phyloP scores from a whole-genome alignment of 495 filamentous ascomycete species.

The Hypoxylon lenormandii region DNA sequence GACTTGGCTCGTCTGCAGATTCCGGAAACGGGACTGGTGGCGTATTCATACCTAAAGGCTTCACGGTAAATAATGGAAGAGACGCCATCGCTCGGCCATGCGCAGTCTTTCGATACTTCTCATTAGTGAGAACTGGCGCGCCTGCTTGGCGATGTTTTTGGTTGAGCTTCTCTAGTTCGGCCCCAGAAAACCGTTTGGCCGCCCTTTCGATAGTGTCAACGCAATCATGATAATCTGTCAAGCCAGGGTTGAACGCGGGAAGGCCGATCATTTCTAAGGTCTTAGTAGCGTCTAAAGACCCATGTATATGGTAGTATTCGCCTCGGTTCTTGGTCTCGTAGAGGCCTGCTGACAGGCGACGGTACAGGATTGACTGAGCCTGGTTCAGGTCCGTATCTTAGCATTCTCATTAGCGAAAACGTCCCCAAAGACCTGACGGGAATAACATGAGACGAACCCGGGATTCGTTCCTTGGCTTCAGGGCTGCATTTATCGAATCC shows the following conservation, averaged over 20 bases:
- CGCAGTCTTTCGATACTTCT: slow-evolving; percentile 71
- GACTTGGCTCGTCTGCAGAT: slow-evolving; percentile 57
- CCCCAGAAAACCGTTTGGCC: slow-evolving; percentile 70
- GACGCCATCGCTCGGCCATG: slow-evolving; percentile 64
- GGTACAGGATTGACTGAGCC: slow-evolving; percentile 77
- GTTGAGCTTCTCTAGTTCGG: slow-evolving; percentile 75
- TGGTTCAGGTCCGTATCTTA: slow-evolving; percentile 76
- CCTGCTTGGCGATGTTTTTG: slow-evolving; percentile 72
- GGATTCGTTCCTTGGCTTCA: slow-evolving; percentile 69
- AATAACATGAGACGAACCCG: slow-evolving; percentile 62
- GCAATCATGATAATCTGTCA: slow-evolving; percentile 74
- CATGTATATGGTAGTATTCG: slow-evolving; percentile 82
- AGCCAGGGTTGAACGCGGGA: slow-evolving; percentile 68
- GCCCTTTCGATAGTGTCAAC: slow-evolving; percentile 75
- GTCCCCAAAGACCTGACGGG: slow-evolving; percentile 7
- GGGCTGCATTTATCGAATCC: slow-evolving; percentile 74
- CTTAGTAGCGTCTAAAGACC: slow-evolving; percentile 75
- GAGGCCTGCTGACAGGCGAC: slow-evolving; percentile 78
- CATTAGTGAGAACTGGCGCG: slow-evolving; percentile 72
- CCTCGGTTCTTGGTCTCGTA: slow-evolving; percentile 74
- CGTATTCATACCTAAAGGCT: slow-evolving; percentile 58
- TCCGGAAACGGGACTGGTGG: slow-evolving; percentile 67
- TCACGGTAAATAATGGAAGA: slow-evolving; percentile 66
- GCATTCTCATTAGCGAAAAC: slow-evolving; percentile 39
- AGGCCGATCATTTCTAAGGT: slow-evolving; percentile 79